Evolutionary conservation across 2,329 filamentous ascomycete genomes (phyloP).

Genomic region (Chrysosporium keratinophilum): DNA sequence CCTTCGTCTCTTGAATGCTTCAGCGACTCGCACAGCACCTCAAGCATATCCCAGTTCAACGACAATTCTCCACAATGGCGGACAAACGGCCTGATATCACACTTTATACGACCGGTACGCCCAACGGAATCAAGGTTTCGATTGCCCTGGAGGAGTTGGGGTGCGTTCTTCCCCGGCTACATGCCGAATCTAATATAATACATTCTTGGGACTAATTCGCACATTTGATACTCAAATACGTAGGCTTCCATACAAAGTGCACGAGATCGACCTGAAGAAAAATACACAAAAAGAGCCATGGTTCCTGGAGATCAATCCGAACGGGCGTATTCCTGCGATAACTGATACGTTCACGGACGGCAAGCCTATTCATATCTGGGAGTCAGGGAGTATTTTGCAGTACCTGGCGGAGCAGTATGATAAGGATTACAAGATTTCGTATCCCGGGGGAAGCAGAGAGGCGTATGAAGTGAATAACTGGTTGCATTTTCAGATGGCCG

Average conservation of each 20-base stretch:
- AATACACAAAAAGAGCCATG: conserved; percentile 75
- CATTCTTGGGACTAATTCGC: background rate
- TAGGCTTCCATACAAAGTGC: conserved; percentile 62
- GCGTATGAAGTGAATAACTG: conserved; percentile 72
- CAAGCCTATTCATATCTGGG: conserved; percentile 64
- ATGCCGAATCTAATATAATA: background rate
- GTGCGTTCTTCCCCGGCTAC: conserved; percentile 19
- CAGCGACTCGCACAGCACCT: conserved; percentile 11
- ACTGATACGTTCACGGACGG: conserved; percentile 70
- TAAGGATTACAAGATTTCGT: conserved; percentile 70
- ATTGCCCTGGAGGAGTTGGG: conserved; percentile 79
- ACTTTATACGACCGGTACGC: conserved; percentile 72
- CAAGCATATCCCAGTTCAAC: conserved; percentile 11
- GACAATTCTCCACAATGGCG: conserved; percentile 5
- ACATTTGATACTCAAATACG: background rate
- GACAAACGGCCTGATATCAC: conserved; percentile 52
- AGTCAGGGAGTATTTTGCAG: conserved; percentile 72
- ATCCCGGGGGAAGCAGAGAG: conserved; percentile 60
- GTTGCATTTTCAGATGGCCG: conserved; percentile 68
- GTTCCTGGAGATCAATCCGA: conserved; percentile 88
- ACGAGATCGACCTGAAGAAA: conserved; percentile 59
- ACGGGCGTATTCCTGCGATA: conserved; percentile 79
- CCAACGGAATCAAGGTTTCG: conserved; percentile 83
- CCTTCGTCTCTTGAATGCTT: conserved; percentile 8
- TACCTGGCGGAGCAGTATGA: conserved; percentile 79